phyloP scores from a whole-genome alignment of 1,139 yeast species.

The Taphrina betulina region DNA sequence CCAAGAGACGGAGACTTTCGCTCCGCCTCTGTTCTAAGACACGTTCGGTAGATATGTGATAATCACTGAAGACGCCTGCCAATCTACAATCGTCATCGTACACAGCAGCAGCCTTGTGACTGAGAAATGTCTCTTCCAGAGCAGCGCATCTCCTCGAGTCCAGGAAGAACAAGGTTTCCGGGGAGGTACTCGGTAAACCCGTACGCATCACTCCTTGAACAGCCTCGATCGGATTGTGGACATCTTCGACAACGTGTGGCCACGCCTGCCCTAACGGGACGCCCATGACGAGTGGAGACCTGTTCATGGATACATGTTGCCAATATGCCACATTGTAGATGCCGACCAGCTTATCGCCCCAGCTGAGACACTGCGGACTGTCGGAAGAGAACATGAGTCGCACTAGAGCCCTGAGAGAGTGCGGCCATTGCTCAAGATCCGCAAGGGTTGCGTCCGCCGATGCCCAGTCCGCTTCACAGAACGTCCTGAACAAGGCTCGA shows the following conservation, averaged over 20 bases:
- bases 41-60: not conserved
- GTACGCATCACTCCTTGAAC: not conserved
- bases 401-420: slow-evolving; percentile 2
- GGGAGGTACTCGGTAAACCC: not conserved
- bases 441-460: slow-evolving; percentile 7
- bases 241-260: not conserved
- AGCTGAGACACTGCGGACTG: slow-evolving; percentile 1
- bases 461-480: slow-evolving; percentile 5
- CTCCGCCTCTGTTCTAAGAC: not conserved
- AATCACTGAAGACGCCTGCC: not conserved
- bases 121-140: not conserved
- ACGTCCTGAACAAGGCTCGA: not conserved
- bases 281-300: slow-evolving; percentile 10
- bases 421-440: slow-evolving; percentile 1
- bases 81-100: not conserved
- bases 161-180: slow-evolving; percentile 1
- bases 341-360: slow-evolving; percentile 1
- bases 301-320: not conserved
- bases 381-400: not conserved
- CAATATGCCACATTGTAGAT: slow-evolving; percentile 16
- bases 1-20: too few relatives aligned
- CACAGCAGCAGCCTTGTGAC: not conserved
- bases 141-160: not conserved
- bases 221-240: not conserved
- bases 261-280: slow-evolving; percentile 2